Evolutionary conservation across 2,329 filamentous ascomycete genomes (phyloP).

Genomic region (Alternaria viburni): DNA sequence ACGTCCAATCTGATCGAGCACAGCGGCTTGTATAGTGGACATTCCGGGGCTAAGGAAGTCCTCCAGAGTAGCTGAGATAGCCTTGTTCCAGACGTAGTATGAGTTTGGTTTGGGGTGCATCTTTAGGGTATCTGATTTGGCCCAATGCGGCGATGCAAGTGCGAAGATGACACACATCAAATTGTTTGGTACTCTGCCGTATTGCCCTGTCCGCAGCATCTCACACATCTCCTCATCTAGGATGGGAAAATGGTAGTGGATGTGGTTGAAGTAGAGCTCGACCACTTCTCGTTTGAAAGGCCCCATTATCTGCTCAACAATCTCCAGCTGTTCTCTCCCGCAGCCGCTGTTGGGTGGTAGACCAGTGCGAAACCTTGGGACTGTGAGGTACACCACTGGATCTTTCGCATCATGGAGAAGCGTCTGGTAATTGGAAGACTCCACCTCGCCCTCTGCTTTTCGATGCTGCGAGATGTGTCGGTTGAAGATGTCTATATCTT

Average conservation of each 20-base stretch:
- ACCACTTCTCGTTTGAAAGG: slow-evolving; percentile 48
- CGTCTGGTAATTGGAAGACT: slow-evolving; percentile 55
- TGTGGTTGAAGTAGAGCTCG: slow-evolving; percentile 54
- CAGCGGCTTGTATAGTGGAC: slow-evolving; percentile 47
- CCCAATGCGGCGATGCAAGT: slow-evolving; percentile 47
- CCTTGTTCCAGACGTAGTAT: slow-evolving; percentile 52
- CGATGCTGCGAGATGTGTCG: slow-evolving; percentile 47
- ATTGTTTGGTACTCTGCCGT: slow-evolving; percentile 42
- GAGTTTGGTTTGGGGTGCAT: slow-evolving; percentile 47
- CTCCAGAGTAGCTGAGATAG: slow-evolving; percentile 50
- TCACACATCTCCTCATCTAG: slow-evolving; percentile 49
- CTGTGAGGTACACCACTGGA: slow-evolving; percentile 53
- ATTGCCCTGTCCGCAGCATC: slow-evolving; percentile 43
- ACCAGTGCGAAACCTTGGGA: slow-evolving; percentile 58
- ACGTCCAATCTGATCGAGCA: slow-evolving; percentile 51
- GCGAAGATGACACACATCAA: slow-evolving; percentile 51
- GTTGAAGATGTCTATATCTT: slow-evolving; percentile 51
- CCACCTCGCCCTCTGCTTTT: slow-evolving; percentile 33
- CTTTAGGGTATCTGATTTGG: slow-evolving; percentile 44
- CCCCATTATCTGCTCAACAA: slow-evolving; percentile 51
- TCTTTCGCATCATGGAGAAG: slow-evolving; percentile 54
- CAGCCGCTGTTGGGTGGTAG: slow-evolving; percentile 42
- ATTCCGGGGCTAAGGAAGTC: slow-evolving; percentile 52
- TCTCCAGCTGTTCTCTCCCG: slow-evolving; percentile 49
- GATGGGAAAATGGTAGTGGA: slow-evolving; percentile 49